A percentile compares a stretch with the other conserved stretches of the same genome.
Evolutionary conservation across 2,329 filamentous ascomycete species (phyloP).

Genomic region (Monilinia laxa): DNA sequence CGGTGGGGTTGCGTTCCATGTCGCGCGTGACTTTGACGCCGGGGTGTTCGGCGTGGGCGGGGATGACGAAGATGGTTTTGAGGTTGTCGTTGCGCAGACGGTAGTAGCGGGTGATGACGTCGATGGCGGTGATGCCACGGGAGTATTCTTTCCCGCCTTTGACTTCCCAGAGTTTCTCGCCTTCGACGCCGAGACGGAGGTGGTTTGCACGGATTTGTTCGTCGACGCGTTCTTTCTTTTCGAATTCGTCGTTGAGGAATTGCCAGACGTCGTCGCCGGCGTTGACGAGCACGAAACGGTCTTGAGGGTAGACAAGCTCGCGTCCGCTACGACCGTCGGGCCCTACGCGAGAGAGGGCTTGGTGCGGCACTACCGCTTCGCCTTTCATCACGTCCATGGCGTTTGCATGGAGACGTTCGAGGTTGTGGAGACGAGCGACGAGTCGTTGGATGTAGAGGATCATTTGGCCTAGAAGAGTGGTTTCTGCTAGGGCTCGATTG

Average conservation of each 20-base stretch:
- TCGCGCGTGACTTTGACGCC: conserved; percentile 46
- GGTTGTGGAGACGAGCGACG: conserved; percentile 55
- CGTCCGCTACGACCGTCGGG: conserved; percentile 50
- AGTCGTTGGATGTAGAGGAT: conserved; percentile 55
- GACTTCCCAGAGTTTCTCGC: conserved; percentile 40
- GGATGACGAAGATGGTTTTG: conserved; percentile 54
- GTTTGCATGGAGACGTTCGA: conserved; percentile 54
- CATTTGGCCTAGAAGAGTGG: conserved; percentile 57
- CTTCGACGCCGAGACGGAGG: conserved; percentile 44
- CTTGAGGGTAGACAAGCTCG: conserved; percentile 55
- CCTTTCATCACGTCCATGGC: conserved; percentile 50
- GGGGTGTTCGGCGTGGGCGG: conserved; percentile 50
- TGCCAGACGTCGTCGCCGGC: conserved; percentile 52
- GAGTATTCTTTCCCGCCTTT: conserved; percentile 30
- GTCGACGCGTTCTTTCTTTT: conserved; percentile 32
- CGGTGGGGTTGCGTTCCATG: conserved; percentile 48
- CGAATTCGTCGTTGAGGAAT: conserved; percentile 49
- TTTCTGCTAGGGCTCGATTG: conserved; percentile 48
- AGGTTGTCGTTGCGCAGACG: conserved; percentile 47
- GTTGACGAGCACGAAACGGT: conserved; percentile 56
- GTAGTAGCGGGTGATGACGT: conserved; percentile 54
- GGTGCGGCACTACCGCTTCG: conserved; percentile 51
- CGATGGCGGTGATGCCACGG: conserved; percentile 49
- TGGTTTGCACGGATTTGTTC: conserved; percentile 47
- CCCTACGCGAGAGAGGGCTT: conserved; percentile 54